These are phyloP conservation scores for Guadua angustifolia DNA, from an alignment of 176 grass and related monocot species.

Conservation along the genomic window DNA sequence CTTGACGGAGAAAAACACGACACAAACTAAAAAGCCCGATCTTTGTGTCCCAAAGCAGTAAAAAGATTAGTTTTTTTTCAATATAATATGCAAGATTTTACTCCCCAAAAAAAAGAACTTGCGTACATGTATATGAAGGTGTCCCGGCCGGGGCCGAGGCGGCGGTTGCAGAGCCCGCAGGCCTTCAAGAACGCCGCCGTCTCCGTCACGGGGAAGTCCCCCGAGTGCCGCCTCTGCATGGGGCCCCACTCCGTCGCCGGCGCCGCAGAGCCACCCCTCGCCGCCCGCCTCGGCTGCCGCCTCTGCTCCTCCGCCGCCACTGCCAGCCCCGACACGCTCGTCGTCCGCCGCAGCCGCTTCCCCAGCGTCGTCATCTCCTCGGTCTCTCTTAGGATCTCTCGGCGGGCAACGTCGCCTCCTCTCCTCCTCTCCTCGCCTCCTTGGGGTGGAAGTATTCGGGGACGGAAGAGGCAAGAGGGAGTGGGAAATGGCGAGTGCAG, in stretches of 20 bases:
- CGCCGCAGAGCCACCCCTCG: conserved; percentile 22
- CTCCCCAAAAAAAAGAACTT: background rate
- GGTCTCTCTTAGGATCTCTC: background rate
- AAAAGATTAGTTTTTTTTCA: background rate
- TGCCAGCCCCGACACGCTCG: conserved; percentile 56
- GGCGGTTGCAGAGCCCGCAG: conserved; percentile 75
- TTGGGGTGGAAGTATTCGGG: background rate
- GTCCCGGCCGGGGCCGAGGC: conserved; percentile 88
- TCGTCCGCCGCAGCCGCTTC: conserved; percentile 68
- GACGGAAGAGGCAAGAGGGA: background rate
- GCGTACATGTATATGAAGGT: conserved; percentile 86
- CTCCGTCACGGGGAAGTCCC: conserved; percentile 47
- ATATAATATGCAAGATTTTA: background rate
- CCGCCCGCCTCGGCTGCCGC: conserved; percentile 5
- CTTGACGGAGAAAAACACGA: background rate
- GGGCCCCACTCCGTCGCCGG: conserved; percentile 19
- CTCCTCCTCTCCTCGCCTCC: background rate
- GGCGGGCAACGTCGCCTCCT: background rate
- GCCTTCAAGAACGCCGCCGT: conserved; percentile 80
- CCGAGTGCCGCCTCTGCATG: conserved; percentile 51
- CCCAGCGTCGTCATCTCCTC: conserved; percentile 48
- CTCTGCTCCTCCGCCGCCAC: conserved; percentile 22
- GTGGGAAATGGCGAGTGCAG: conserved; percentile 25
- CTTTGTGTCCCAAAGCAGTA: background rate
- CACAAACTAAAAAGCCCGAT: background rate